These are phyloP conservation scores for Silene coronaria DNA, from an alignment of 179 eudicot species.

Conservation along the genomic window DNA sequence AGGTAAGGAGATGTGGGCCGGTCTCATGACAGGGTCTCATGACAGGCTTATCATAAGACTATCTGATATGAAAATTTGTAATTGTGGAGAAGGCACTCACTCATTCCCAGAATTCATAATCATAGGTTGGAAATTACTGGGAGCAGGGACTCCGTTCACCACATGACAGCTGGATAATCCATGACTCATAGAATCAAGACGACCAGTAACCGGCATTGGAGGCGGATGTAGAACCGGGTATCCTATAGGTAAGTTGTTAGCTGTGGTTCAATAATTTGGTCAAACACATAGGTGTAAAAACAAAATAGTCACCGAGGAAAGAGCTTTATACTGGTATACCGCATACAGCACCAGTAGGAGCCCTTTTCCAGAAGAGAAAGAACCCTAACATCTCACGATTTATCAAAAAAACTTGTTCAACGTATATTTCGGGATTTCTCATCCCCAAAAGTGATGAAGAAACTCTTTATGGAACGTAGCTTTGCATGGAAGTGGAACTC, in stretches of 20 bases:
- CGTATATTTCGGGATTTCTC: no score
- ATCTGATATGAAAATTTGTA: neutral
- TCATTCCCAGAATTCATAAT: conserved; percentile 82
- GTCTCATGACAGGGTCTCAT: no score
- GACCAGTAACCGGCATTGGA: conserved; percentile 73
- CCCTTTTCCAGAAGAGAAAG: no score
- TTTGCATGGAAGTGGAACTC: no score
- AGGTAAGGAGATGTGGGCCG: no score
- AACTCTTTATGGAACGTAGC: no score
- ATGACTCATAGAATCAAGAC: conserved; percentile 69
- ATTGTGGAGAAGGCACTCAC: conserved; percentile 39
- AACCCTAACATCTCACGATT: no score
- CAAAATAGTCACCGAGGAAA: neutral
- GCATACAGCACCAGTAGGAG: no score
- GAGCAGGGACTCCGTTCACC: conserved; percentile 94
- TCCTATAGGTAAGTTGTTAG: conserved; percentile 93
- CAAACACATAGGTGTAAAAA: neutral
- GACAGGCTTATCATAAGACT: no score
- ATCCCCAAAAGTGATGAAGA: no score
- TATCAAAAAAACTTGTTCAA: no score
- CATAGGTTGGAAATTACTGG: conserved; percentile 73
- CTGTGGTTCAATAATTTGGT: conserved; percentile 49
- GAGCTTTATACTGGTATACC: no score
- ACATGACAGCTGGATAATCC: conserved; percentile 78
- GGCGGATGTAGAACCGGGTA: conserved; percentile 88